Base-by-base conservation (phyloP, 208 protist genomes). In the Borovskyia barvae region DNA sequence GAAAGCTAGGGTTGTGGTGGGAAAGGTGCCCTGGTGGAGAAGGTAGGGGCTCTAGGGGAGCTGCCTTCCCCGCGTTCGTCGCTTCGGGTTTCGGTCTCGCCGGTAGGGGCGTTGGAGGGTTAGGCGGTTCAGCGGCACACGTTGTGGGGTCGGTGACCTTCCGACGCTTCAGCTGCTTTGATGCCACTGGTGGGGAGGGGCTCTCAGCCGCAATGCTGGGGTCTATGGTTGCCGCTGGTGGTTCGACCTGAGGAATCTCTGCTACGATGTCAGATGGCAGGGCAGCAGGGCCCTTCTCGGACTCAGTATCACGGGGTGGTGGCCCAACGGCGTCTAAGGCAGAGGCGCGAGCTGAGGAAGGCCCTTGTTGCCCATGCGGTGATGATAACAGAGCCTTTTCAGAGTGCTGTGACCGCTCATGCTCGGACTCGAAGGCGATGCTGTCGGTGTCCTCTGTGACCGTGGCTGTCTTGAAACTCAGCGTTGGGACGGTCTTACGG, bases 391-490 rank as follows among this genome's bases (percentile, higher is more conserved):
- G 15, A 17, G 19, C 5, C 29, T 47, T 54, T 24, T 62, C 52
- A 26, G 40, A 43, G 37, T 62, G 32, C 52, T 63, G 49, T 55
- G 59, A 48, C 57, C 47, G 39, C 36, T 66, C 54, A 30, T 40
- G 24, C 22, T 76, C 60, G 2, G 40, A 42, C 48, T 67, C 52
- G 17, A 59, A 56, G 5, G 58, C 47, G 36, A 63, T 57, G 30
- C 48, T 67, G 4, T 58, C 63, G 3, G 75, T 52, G 8, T 55
- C 45, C 14, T 77, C 54, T 0, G 53, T 62, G 15, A 37, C 19
- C 0, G 37, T 69, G 30, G 35, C 19, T 0, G 69, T 67, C 37
- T 66, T 76, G 47, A 77, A 77, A 30, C 58, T 81, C 25, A 77
- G 48, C 22, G 63, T 67, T 7, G 57, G 52, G 24, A 56, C 40